phyloP scores from a whole-genome alignment of 306 rosid genomes.

The Astragalus glycyphyllos region DNA sequence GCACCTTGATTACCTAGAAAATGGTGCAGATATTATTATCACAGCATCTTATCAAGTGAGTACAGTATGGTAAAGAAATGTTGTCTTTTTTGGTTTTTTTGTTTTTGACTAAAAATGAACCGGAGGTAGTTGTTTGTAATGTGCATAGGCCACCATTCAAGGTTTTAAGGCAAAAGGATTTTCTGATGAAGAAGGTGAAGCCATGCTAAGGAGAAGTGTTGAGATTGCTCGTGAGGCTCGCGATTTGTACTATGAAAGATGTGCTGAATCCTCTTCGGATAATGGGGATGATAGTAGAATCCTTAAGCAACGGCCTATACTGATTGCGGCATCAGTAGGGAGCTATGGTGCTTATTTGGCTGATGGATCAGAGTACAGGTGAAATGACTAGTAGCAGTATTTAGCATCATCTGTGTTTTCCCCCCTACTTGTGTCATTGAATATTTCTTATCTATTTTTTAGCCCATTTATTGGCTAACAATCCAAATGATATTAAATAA shows the following conservation, averaged over 20 bases:
- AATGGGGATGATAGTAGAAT: conserved; percentile 43
- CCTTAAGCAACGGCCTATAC: conserved; percentile 48
- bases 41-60: conserved; percentile 64
- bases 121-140: conserved; percentile 23
- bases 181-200: conserved; percentile 54
- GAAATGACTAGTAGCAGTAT: conserved; percentile 15
- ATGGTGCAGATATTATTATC: conserved; percentile 64
- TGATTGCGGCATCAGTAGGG: conserved; percentile 63
- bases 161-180: conserved; percentile 60
- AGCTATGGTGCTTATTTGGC: conserved; percentile 74
- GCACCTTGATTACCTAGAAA: conserved; percentile 63
- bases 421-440: neutral
- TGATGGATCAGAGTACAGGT: conserved; percentile 75
- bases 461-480: conserved; percentile 5
- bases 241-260: conserved; percentile 47
- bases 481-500: conserved; percentile 23
- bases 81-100: neutral
- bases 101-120: conserved; percentile 7
- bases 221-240: conserved; percentile 64
- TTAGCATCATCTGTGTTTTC: conserved; percentile 30
- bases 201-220: conserved; percentile 56
- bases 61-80: conserved; percentile 18
- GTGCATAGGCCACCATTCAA: conserved; percentile 63
- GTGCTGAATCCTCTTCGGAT: conserved; percentile 42
- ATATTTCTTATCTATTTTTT: conserved; percentile 32